Base-by-base conservation (phyloP, 2,329 filamentous ascomycete genomes). In the Sporothrix dimorphospora region DNA sequence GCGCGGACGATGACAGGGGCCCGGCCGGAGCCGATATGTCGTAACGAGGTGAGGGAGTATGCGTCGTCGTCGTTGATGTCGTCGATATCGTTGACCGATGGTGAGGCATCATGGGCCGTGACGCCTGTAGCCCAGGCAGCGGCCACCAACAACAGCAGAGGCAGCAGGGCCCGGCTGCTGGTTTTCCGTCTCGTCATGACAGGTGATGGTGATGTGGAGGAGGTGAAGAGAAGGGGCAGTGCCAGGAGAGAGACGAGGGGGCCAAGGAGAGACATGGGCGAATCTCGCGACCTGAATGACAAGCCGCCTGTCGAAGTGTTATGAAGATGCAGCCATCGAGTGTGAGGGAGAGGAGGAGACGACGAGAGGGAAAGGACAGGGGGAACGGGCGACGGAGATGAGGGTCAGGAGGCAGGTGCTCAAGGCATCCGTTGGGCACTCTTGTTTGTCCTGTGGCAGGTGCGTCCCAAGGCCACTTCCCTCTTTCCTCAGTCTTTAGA, bases 1-100 rank as follows among this genome's bases (percentile, higher is more conserved):
- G 67, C n/a, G 19, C 69, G 72, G 65, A 27, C 70, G 27, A 68
- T 30, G 24, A 66, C 42, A 42, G 40, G 70, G 19, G 24, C 51
- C 2, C 47, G 21, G 12, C 57, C 66, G 34, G 38, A 66, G n/a
- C 63, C 63, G 24, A 65, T 65, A 21, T 19, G 59, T 27, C 59
- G 59, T 27, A 65, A 45, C 2, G 59, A 16, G 16, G 59, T 27
- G 59, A 24, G 12, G 21, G 38, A 24, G n/a, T 45, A 59, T 12
- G 55, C 7, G 38, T 6, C 40, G 12, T 45, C 38, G 38, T 19
- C 38, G 9, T 8, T 11, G 21, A 63, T 57, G 24, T 34, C 16
- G 45, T 16, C 6, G 24, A 30, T 49, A 42, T 27, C 63, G 63
- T 34, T 34, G 47, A 47, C 6, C 30, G 45, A 51, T 2, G 27